These are phyloP conservation scores for Pseudogymnoascus sp. DNA, from an alignment of 2,329 filamentous ascomycete species.

Conservation along the genomic window DNA sequence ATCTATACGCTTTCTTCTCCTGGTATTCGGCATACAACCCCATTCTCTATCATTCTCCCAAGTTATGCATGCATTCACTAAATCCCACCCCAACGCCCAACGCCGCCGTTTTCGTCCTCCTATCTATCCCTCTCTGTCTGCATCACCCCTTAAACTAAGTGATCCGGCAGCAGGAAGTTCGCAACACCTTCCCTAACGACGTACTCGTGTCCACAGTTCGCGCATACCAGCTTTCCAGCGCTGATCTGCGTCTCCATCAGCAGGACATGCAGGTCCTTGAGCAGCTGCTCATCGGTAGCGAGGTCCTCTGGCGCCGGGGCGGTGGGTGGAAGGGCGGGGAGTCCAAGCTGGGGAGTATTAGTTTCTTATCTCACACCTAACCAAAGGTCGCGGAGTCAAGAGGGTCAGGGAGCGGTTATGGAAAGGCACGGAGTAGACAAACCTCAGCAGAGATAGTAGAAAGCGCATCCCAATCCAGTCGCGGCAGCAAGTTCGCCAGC, in stretches of 20 bases:
- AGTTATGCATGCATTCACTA: background rate
- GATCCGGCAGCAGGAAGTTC: slow-evolving; percentile 88
- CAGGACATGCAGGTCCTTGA: slow-evolving; percentile 70
- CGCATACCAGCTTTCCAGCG: slow-evolving; percentile 84
- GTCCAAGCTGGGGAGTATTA: slow-evolving; percentile 58
- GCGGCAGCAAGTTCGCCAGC: slow-evolving; percentile 73
- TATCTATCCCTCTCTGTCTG: background rate
- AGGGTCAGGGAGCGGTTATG: background rate
- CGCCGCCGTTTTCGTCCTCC: background rate
- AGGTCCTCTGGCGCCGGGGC: slow-evolving; percentile 55
- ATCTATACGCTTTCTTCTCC: background rate
- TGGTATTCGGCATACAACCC: background rate
- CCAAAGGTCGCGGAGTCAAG: background rate
- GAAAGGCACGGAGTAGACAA: slow-evolving; percentile 23
- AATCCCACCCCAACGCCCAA: background rate
- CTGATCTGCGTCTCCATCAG: slow-evolving; percentile 83
- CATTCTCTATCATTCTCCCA: background rate
- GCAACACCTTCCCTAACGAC: slow-evolving; percentile 91
- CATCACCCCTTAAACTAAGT: slow-evolving; percentile 55
- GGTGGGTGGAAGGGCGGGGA: slow-evolving; percentile 60
- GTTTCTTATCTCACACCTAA: slow-evolving; percentile 9
- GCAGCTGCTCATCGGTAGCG: slow-evolving; percentile 56
- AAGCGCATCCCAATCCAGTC: slow-evolving; percentile 82
- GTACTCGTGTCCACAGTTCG: slow-evolving; percentile 88
- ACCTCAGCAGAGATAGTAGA: slow-evolving; percentile 70